Base-by-base conservation (phyloP, 2,329 filamentous ascomycete species). In the Aspergillus sp. region DNA sequence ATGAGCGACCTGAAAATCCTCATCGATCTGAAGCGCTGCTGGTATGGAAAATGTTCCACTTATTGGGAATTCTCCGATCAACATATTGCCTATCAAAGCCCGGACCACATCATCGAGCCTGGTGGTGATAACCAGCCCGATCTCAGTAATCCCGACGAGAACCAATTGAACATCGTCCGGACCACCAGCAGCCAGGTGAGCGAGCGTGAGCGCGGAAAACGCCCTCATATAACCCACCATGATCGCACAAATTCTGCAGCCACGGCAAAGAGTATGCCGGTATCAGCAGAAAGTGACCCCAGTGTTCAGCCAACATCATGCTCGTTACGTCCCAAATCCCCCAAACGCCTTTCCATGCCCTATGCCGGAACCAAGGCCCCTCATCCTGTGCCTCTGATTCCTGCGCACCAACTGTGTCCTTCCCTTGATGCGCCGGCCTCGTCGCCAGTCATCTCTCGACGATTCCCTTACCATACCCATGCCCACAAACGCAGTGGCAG, bases 21-120 rank as follows among this genome's bases (percentile, higher is more conserved):
- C 39, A 87, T 90, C 31, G 95, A 99, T 75, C 80, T 99, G 63
- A 99, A 99, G 75, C 96, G 96, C 73, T 98, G 95, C 73, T 99
- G 95, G 95, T 88, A 93, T 73, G 86, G 93, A 54, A 91, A 95
- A 20, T 98, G 93, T 73, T 88, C 90, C 0, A 79, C 93, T 57
- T 96, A 93, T 73, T 99, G 95, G 94, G 91, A 96, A 63, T 85
- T 84, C 0, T 81, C 86, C 0, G 86, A 91, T 51, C 88, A 88
- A 39, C 82, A 88, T 64, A 79, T 82, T 1, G 83, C 66, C 14
- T 73, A 85, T 49, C 80, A 86, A 12, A 84, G 82, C 14, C 81
- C 87, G 3, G 86, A 91, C 26, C 81, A 85, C 18, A 85, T 90
- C 14, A 90, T 96, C 52, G 74, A 84, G 0, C 91, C 92, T 4